phyloP scores from a whole-genome alignment of 2,329 filamentous ascomycete genomes.

The Nemania sp. region DNA sequence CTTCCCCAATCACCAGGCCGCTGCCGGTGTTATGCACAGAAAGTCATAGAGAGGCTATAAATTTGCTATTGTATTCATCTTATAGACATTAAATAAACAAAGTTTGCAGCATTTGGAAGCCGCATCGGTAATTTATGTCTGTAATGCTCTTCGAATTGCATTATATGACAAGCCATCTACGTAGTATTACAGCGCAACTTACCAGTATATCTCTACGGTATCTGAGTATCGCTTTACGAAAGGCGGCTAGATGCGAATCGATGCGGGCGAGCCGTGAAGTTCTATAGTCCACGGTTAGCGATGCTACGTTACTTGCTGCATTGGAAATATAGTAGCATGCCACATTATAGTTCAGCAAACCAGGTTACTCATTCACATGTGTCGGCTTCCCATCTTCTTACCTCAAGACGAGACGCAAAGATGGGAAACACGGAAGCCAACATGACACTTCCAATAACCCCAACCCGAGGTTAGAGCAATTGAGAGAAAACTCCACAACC shows the following conservation, averaged over 20 bases:
- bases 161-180: too few relatives aligned
- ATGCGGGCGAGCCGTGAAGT: too few relatives aligned
- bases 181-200: too few relatives aligned
- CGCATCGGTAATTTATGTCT: too few relatives aligned
- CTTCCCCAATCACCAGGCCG: conserved; percentile 74
- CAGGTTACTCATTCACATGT: conserved; percentile 68
- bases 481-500: conserved; percentile 71
- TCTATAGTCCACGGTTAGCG: conserved; percentile 22
- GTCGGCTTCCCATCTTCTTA: conserved; percentile 56
- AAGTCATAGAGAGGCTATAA: conserved; percentile 26
- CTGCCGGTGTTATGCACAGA: conserved; percentile 36
- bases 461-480: conserved; percentile 35
- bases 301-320: background rate
- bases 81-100: conserved; percentile 18
- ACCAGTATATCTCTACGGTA: background rate
- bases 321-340: background rate
- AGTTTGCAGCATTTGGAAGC: too few relatives aligned
- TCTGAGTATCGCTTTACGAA: too few relatives aligned
- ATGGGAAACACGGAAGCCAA: conserved; percentile 60
- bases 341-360: conserved; percentile 63
- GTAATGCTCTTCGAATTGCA: too few relatives aligned
- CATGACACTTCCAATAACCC: conserved; percentile 50
- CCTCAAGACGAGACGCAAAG: conserved; percentile 62
- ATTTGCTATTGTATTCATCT: conserved; percentile 17
- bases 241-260: too few relatives aligned